Conservation (phyloP, 352 stramenopile genomes). For the Phytophthora aleatoria region DNA sequence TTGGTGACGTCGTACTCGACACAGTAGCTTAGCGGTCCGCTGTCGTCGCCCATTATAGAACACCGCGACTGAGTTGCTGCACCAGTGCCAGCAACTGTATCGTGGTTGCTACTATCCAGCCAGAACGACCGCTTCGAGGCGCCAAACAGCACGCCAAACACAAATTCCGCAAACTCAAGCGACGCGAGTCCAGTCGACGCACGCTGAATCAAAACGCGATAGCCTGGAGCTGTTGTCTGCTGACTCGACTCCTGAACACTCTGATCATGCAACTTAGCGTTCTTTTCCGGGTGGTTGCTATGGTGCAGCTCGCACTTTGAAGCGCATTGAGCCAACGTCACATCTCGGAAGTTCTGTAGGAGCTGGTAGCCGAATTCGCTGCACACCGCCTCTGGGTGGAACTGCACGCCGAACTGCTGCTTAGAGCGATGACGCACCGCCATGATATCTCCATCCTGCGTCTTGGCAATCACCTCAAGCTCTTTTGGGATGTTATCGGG, state of each 20-base stretch:
- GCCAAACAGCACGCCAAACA: conserved; percentile 64
- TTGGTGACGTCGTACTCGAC: conserved; percentile 72
- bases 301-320: conserved; percentile 64
- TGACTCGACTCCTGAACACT: neutral
- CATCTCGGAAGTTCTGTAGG: conserved; percentile 89
- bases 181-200: conserved; percentile 45
- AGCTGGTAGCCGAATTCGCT: conserved; percentile 85
- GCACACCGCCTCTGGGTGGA: conserved; percentile 97
- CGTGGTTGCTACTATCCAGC: conserved; percentile 83
- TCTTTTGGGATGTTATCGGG: conserved; percentile 38
- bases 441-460: conserved; percentile 88
- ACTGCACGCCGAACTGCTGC: conserved; percentile 96
- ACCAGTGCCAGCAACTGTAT: conserved; percentile 29
- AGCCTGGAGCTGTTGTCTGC: conserved; percentile 4
- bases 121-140: conserved; percentile 64
- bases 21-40: conserved; percentile 61
- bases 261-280: neutral
- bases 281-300: conserved; percentile 35
- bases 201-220: conserved; percentile 46
- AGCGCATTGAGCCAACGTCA: conserved; percentile 45
- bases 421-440: conserved; percentile 81
- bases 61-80: conserved; percentile 45
- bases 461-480: conserved; percentile 69
- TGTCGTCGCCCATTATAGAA: conserved; percentile 77
- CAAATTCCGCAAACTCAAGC: conserved; percentile 61